A percentile compares a stretch with the other conserved stretches of the same genome.
phyloP scores from a whole-genome alignment of 805 yeast species.

The Ogataea trehaloabstinens region DNA sequence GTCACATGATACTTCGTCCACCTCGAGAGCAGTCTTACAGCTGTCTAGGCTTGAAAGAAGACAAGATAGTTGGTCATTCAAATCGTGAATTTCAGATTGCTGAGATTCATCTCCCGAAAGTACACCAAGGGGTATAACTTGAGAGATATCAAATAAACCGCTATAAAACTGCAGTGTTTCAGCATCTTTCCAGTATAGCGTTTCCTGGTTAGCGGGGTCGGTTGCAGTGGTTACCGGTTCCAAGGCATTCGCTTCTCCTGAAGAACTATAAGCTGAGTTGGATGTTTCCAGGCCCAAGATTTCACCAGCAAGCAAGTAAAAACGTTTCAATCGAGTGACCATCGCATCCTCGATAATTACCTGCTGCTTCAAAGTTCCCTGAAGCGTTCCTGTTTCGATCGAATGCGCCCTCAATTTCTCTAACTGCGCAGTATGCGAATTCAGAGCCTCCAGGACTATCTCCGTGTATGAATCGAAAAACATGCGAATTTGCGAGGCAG shows the following conservation, averaged over 20 bases:
- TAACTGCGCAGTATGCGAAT: constrained; percentile 34
- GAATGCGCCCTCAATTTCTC: constrained; percentile 37
- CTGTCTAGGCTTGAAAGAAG: constrained; percentile 20
- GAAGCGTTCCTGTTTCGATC: constrained; percentile 62
- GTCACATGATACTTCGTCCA: constrained; percentile 45
- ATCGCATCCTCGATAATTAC: constrained; percentile 26
- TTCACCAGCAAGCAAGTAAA: constrained; percentile 44
- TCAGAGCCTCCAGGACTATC: constrained; percentile 39
- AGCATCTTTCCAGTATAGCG: constrained; percentile 58
- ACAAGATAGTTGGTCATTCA: constrained; percentile 15
- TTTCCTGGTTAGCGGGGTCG: background rate
- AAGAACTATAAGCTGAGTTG: no score
- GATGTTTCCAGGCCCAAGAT: constrained; percentile 40
- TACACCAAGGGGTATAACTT: constrained; percentile 30
- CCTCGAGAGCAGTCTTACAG: constrained; percentile 46
- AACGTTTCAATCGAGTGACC: constrained; percentile 43
- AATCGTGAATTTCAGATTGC: constrained; percentile 5
- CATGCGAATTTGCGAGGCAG: constrained; percentile 31
- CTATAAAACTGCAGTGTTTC: constrained; percentile 67
- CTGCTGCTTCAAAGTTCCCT: constrained; percentile 31
- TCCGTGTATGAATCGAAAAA: constrained; percentile 43
- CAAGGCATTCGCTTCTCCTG: no score
- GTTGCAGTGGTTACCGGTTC: background rate
- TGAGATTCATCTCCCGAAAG: constrained; percentile 14
- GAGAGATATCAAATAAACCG: constrained; percentile 43